These are phyloP conservation scores for Deuterostichococcus epilithicus DNA, from an alignment of 139 green algal species.

Conservation along the genomic window DNA sequence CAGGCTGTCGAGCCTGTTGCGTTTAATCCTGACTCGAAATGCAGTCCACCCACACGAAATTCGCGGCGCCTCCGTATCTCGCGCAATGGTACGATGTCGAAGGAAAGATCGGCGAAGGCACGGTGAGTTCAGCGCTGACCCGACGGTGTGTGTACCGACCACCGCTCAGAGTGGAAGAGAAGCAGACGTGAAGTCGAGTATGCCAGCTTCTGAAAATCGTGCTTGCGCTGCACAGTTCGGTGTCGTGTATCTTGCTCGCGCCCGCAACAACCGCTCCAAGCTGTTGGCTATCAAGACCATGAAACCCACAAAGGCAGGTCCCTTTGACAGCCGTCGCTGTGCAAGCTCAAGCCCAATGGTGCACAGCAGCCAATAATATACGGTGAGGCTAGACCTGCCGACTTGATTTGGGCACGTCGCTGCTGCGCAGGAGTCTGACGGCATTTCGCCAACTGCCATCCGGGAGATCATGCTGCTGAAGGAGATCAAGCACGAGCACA, in stretches of 20 bases:
- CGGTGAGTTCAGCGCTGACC: constrained; percentile 4
- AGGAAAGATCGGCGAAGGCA: constrained; percentile 60
- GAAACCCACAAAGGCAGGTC: constrained; percentile 48
- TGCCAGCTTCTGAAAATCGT: not conserved
- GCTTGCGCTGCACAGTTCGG: constrained; percentile 31
- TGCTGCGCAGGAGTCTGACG: constrained; percentile 53
- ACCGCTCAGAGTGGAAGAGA: too few relatives aligned
- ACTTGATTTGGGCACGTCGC: not conserved
- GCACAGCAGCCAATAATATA: not conserved
- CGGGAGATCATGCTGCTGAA: constrained; percentile 73
- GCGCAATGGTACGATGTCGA: constrained; percentile 28
- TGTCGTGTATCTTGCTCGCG: constrained; percentile 45
- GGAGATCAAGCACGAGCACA: constrained; percentile 64
- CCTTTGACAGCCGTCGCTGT: too few relatives aligned
- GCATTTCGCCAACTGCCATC: constrained; percentile 64
- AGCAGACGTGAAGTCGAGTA: not conserved
- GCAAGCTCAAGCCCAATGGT: not conserved
- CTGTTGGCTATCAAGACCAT: constrained; percentile 67
- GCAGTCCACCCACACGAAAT: too few relatives aligned
- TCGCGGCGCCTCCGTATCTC: constrained; percentile 14
- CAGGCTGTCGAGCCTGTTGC: too few relatives aligned
- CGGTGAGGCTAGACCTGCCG: too few relatives aligned
- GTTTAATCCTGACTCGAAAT: too few relatives aligned
- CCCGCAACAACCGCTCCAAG: constrained; percentile 25
- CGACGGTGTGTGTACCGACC: not conserved